Evolutionary conservation across 2,329 filamentous ascomycete genomes (phyloP).

Genomic region (Claviceps monticola): DNA sequence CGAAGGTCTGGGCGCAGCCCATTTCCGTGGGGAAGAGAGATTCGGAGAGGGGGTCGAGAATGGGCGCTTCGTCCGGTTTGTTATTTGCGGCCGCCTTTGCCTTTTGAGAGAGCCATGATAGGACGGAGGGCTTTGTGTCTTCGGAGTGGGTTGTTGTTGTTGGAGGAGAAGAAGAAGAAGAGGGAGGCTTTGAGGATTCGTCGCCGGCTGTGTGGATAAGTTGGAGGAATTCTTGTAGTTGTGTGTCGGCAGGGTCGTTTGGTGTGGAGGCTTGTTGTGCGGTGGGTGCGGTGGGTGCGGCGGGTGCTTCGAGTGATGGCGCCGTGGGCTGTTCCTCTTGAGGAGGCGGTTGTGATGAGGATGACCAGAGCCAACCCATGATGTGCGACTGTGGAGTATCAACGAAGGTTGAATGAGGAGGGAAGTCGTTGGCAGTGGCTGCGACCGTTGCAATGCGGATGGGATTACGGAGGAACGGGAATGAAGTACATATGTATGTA

Average conservation of each 20-base stretch:
- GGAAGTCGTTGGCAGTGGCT: no score
- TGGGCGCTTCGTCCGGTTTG: conserved; percentile 12
- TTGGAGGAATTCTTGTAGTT: conserved; percentile 40
- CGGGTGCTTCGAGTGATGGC: neutral
- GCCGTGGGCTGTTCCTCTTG: conserved; percentile 11
- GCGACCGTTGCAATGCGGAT: no score
- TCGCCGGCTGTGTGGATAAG: conserved; percentile 24
- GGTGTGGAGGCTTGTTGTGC: conserved; percentile 11
- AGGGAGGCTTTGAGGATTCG: conserved; percentile 11
- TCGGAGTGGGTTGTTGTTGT: conserved; percentile 12
- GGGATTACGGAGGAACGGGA: no score
- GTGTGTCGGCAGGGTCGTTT: conserved; percentile 28
- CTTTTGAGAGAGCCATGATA: conserved; percentile 23
- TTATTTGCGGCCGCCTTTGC: conserved; percentile 13
- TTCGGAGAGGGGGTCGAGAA: conserved; percentile 40
- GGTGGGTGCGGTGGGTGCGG: conserved; percentile 9
- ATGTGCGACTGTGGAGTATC: conserved; percentile 6
- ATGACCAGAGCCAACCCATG: conserved; percentile 53
- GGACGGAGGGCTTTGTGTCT: conserved; percentile 18
- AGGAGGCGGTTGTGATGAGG: conserved; percentile 14
- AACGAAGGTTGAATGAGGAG: no score
- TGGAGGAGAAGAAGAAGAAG: conserved; percentile 5
- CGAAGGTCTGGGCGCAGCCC: conserved; percentile 83
- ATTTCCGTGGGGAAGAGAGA: conserved; percentile 66
- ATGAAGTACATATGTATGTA: no score